A percentile compares a stretch with the other conserved stretches of the same genome.
Conservation (phyloP, 768 basidiomycete genomes). For the Pisolithus microcarpus region DNA sequence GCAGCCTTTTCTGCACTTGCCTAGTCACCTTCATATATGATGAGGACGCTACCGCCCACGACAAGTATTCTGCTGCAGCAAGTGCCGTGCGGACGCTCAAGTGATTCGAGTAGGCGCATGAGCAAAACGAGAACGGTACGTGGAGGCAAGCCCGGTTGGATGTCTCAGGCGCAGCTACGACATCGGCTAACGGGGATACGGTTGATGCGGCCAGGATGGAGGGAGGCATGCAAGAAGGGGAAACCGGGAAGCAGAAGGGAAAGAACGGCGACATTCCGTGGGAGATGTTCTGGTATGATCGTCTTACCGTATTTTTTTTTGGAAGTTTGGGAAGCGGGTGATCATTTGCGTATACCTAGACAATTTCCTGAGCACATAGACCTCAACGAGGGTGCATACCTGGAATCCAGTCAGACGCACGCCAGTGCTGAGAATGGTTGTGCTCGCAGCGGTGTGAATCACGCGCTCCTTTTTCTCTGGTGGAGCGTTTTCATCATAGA, state of each 20-base stretch:
- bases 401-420: slow-evolving; percentile 29
- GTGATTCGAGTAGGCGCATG: slow-evolving; percentile 48
- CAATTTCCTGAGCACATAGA: background rate
- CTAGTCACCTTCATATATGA: slow-evolving; percentile 32
- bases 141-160: slow-evolving; percentile 45
- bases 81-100: slow-evolving; percentile 44
- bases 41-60: slow-evolving; percentile 55
- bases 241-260: slow-evolving; percentile 35
- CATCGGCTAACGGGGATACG: slow-evolving; percentile 35
- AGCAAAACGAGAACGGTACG: slow-evolving; percentile 53
- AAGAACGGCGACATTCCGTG: slow-evolving; percentile 76
- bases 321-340: slow-evolving; percentile 47
- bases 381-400: background rate
- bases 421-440: no score
- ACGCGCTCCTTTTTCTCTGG: slow-evolving; percentile 4
- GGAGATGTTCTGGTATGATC: slow-evolving; percentile 61
- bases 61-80: slow-evolving; percentile 64
- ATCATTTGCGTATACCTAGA: slow-evolving; percentile 65
- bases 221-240: slow-evolving; percentile 5
- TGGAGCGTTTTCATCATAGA: slow-evolving; percentile 65
- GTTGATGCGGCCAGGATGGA: slow-evolving; percentile 3
- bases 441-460: no score
- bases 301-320: slow-evolving; percentile 72
- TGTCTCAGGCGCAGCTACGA: background rate
- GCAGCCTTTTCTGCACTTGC: no score